Base-by-base conservation (phyloP, 1,139 yeast species). In the Hansenula lynferdii region DNA sequence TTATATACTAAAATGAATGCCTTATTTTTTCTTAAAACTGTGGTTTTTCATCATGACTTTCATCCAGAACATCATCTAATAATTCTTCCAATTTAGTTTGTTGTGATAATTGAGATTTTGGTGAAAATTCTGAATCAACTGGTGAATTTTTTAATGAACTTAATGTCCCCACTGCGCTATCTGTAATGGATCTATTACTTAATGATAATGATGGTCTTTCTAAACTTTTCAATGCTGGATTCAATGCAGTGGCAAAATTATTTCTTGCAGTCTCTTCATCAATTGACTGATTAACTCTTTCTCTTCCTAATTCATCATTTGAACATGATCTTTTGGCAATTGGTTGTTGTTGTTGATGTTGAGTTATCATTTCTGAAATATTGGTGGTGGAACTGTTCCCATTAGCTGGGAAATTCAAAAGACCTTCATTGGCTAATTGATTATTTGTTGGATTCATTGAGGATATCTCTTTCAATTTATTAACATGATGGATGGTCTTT, bases 401-500 rank as follows among this genome's bases (percentile, higher is more conserved):
- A 12, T 33, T 33, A 14, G 33, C 15, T 15, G 39, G 39, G 35
- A 42, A 42, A 4, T 28, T 39, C 8, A 28, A 20, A 2, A 39
- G 22, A 5, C 50, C 49, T 26, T 49, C 53, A 35, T 38, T 44
- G 21, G 45, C 53, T 17, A 48, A 21, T 22, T 47, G 54, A 25
- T 45, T 47, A 34, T 44, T 46, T 26, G 50, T 53, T 31, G 49
- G 49, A 18, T 50, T 51, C 40, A 43, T 47, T 16, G 45, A 39
- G 1, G 55, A 40, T 23, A 52, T 31, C 36, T 52, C 54, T 34
- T 52, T 52, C 28, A 51, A 31, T 31, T 48, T 52, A 19, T 34
- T 73, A 51, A 77, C 74, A 50, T 77, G 77, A 59, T 82, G 92
- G 33, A 85, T 85, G 54, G 94, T 84, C 58, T 85, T 85, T 51